Evolutionary conservation across 2,329 filamentous ascomycete species (phyloP).

Genomic region (Ramichloridium luteum): DNA sequence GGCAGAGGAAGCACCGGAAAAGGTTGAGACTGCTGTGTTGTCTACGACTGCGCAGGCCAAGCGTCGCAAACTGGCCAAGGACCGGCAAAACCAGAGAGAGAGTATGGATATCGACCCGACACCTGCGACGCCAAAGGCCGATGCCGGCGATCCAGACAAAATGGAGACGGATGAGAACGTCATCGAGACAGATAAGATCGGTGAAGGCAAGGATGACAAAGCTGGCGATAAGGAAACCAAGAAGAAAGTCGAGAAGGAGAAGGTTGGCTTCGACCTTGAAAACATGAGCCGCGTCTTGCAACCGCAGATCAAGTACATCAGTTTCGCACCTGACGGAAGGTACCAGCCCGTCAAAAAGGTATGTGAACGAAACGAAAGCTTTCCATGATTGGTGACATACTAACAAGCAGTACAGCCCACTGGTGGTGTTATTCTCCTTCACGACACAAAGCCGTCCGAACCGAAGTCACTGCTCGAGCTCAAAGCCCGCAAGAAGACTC

Average conservation of each 20-base stretch:
- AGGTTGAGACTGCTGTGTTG: slow-evolving; percentile 88
- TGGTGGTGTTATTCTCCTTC: slow-evolving; percentile 81
- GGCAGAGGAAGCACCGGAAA: slow-evolving; percentile 79
- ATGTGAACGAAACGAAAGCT: slow-evolving; percentile 27
- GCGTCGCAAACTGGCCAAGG: slow-evolving; percentile 85
- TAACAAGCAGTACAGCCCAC: slow-evolving; percentile 61
- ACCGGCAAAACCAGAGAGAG: slow-evolving; percentile 75
- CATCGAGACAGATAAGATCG: slow-evolving; percentile 28
- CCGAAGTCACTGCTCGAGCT: slow-evolving; percentile 74
- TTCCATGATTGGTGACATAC: too few species aligned
- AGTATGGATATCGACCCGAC: slow-evolving; percentile 90
- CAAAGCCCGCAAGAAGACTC: slow-evolving; percentile 68
- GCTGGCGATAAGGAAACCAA: slow-evolving; percentile 52
- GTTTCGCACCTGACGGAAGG: slow-evolving; percentile 66
- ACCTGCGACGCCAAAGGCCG: slow-evolving; percentile 58
- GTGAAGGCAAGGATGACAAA: slow-evolving; percentile 26
- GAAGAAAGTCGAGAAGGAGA: slow-evolving; percentile 92
- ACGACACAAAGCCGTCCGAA: slow-evolving; percentile 70
- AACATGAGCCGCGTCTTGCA: slow-evolving; percentile 96
- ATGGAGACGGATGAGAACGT: slow-evolving; percentile 56
- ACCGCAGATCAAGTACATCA: slow-evolving; percentile 88
- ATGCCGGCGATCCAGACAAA: slow-evolving; percentile 52
- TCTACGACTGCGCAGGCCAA: slow-evolving; percentile 96
- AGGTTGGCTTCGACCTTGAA: slow-evolving; percentile 87
- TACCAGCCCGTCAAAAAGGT: slow-evolving; percentile 93